Evolutionary conservation across 495 filamentous ascomycete species (phyloP), one percentile per base, ranked within the genome.

Genomic region (Penicillium manginii): DNA sequence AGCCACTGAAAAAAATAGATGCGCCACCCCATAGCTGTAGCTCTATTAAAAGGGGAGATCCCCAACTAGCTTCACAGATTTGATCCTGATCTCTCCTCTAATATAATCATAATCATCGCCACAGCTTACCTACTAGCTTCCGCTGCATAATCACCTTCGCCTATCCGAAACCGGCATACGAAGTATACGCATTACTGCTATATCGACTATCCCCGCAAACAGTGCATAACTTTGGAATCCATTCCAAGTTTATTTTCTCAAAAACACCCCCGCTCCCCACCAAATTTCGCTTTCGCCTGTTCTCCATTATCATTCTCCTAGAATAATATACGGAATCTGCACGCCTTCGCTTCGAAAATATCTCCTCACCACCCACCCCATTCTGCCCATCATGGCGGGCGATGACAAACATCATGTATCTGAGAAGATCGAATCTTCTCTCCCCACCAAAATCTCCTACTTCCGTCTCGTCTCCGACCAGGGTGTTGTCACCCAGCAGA

Each of bases 401-500:
- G 52, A 63, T 49, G 66, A 67, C 42, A 60, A 65, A 43, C 51
- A 57, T 12, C 59, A 55, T 48, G 58, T 23, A 35, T 55, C 62
- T 47, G 72, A 74, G 3, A 66, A 64, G 40, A 66, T 74, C 56
- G 74, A 77, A 55, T 39, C 66, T 9, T 57, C 67, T 15, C 55
- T 39, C 12, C 70, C 64, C 14, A 73, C 69, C 19, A 75, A 75
- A 37, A 78, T 80, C 39, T 65, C 76, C 26, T 78, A 66, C 59
- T 82, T 71, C 71, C 72, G 69, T 39, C 61, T 82, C 17, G 62
- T 88, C 35, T 55, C 69, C 21, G 81, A 84, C 42, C 83, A 87
- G 59, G 78, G 81, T 50, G 72, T 79, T 52, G 61, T 86, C 32
- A 86, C 82, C 6, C 75, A 78, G 21, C 78, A 79, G 59, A 80